A percentile compares a stretch with the other conserved stretches of the same genome.
phyloP scores from a whole-genome alignment of 768 basidiomycete species.

The Mycena sanguinolenta region DNA sequence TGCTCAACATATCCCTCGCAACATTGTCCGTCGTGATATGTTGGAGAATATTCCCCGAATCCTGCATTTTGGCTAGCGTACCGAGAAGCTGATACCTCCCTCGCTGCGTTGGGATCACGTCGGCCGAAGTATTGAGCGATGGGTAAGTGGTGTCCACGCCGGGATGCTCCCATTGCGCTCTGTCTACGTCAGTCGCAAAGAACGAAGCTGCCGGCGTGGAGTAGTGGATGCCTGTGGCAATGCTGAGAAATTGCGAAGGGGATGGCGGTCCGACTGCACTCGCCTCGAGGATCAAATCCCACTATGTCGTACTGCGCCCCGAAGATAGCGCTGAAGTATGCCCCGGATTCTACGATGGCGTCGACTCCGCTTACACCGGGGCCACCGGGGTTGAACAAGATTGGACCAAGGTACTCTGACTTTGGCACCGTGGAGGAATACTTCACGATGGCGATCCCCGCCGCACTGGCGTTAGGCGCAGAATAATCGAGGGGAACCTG shows the following conservation, averaged over 20 bases:
- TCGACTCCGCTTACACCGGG: conserved; percentile 44
- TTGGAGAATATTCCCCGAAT: neutral
- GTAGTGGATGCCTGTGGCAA: conserved; percentile 23
- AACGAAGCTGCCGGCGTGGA: conserved; percentile 27
- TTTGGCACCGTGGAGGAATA: conserved; percentile 36
- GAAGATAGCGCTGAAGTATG: conserved; percentile 2
- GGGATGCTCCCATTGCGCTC: neutral
- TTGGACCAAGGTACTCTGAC: conserved; percentile 43
- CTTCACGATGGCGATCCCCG: conserved; percentile 44
- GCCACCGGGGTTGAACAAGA: conserved; percentile 48
- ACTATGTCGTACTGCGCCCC: conserved; percentile 41
- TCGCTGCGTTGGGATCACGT: neutral
- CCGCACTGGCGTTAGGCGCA: conserved; percentile 28
- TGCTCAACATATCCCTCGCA: neutral
- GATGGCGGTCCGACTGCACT: neutral
- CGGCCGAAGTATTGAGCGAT: conserved; percentile 12
- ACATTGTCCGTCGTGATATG: conserved; percentile 3
- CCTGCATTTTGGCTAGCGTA: neutral
- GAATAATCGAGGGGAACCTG: conserved; percentile 49
- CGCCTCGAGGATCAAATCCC: conserved; percentile 47
- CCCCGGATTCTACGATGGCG: conserved; percentile 7
- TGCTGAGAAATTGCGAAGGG: neutral
- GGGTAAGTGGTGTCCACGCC: neutral
- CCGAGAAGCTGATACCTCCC: conserved; percentile 2
- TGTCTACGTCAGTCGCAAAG: conserved; percentile 28